A percentile compares a stretch with the other conserved stretches of the same genome.
Conservation (phyloP, 148 eudicot genomes). For the Rhododendron williamsianum region DNA sequence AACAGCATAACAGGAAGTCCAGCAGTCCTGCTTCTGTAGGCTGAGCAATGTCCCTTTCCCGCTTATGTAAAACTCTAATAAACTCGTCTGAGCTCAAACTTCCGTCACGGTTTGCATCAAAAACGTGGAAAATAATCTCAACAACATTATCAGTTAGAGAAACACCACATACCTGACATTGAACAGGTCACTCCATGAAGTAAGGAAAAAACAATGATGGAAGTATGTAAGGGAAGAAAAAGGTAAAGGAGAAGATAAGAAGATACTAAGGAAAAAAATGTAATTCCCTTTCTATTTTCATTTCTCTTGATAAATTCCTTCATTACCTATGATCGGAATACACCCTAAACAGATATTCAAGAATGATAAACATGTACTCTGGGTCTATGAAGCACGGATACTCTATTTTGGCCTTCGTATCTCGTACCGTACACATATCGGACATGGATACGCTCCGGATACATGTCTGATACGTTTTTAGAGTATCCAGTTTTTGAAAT, state of each 20-base stretch:
- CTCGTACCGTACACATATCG: too few species aligned
- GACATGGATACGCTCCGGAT: too few species aligned
- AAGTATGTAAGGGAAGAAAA: background rate
- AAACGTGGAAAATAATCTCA: constrained; percentile 50
- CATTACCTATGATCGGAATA: background rate
- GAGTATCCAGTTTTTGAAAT: too few species aligned
- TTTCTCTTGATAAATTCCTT: background rate
- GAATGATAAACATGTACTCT: background rate
- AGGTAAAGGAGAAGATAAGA: background rate
- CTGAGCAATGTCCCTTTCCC: constrained; percentile 44
- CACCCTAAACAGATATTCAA: background rate
- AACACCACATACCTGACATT: constrained; percentile 47
- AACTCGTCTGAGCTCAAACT: constrained; percentile 48
- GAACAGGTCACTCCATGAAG: background rate
- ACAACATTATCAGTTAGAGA: constrained; percentile 45
- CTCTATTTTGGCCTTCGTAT: too few species aligned
- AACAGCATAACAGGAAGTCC: constrained; percentile 43
- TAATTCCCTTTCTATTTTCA: background rate
- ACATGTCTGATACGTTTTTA: too few species aligned
- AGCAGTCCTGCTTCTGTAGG: constrained; percentile 33
- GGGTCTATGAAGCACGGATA: background rate
- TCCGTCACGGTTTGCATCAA: constrained; percentile 56
- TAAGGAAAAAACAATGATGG: background rate
- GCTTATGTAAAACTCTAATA: constrained; percentile 44
- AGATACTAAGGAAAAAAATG: background rate